Percentiles rank a stretch among this genome's conserved stretches.
Conservation (phyloP, 805 yeast species). For the Kodamaea hsintzibuensis region DNA sequence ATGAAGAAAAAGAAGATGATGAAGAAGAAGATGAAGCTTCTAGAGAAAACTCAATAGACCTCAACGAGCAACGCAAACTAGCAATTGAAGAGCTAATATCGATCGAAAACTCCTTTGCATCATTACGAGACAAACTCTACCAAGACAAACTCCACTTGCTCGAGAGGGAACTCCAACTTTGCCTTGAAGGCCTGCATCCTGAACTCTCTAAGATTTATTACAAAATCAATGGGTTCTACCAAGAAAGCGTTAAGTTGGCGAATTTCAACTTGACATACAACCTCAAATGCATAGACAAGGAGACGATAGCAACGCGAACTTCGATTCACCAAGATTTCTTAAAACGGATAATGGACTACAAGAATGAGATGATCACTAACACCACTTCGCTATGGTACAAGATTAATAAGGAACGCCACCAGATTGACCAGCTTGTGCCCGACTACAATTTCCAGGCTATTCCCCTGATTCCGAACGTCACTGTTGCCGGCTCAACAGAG, state of each 20-base stretch:
- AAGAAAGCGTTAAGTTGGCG: constrained; percentile 57
- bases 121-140: constrained; percentile 77
- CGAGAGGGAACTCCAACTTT: constrained; percentile 82
- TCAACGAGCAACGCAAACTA: constrained; percentile 49
- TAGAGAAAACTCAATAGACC: constrained; percentile 13
- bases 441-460: constrained; percentile 49
- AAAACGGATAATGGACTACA: constrained; percentile 66
- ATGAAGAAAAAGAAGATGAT: constrained; percentile 11
- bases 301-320: constrained; percentile 76
- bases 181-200: constrained; percentile 89
- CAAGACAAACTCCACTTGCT: constrained; percentile 77
- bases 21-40: constrained; percentile 11
- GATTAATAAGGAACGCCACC: constrained; percentile 83
- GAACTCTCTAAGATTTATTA: constrained; percentile 73
- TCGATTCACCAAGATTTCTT: constrained; percentile 81
- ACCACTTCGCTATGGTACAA: constrained; percentile 91
- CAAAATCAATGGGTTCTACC: constrained; percentile 71
- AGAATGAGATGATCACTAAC: constrained; percentile 60
- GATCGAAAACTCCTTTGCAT: constrained; percentile 86
- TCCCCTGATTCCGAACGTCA: constrained; percentile 30
- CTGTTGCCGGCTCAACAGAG: constrained; percentile 20
- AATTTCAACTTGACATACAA: constrained; percentile 54
- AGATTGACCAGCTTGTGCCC: constrained; percentile 66
- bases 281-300: constrained; percentile 73
- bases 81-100: constrained; percentile 75